phyloP scores from a whole-genome alignment of 108 stramenopile species.

The Nitzschia sp. region DNA sequence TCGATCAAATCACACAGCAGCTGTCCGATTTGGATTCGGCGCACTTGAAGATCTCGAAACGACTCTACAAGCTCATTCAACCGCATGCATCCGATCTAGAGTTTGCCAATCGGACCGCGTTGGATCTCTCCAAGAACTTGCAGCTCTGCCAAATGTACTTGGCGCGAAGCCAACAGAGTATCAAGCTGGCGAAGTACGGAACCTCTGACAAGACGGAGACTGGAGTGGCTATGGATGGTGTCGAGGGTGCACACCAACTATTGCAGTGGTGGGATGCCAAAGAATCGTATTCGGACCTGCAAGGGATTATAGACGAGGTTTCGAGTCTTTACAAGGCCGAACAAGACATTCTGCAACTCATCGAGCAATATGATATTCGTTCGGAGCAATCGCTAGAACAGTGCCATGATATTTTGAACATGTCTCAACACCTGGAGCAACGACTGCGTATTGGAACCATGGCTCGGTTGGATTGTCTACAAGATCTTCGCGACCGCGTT shows the following conservation, averaged over 20 bases:
- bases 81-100: conserved; percentile 33
- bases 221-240: conserved; percentile 23
- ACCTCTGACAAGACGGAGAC: not conserved
- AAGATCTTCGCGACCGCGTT: conserved; percentile 21
- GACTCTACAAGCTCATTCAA: conserved; percentile 31
- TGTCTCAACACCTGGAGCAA: not conserved
- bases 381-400: conserved; percentile 6
- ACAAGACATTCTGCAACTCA: conserved; percentile 14
- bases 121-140: conserved; percentile 37
- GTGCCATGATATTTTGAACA: conserved; percentile 16
- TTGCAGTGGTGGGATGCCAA: conserved; percentile 28
- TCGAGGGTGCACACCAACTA: conserved; percentile 21
- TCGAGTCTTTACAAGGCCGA: conserved; percentile 21
- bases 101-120: conserved; percentile 29
- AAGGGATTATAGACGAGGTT: conserved; percentile 14
- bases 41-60: conserved; percentile 22
- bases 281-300: conserved; percentile 19
- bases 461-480: conserved; percentile 17
- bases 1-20: conserved; percentile 38
- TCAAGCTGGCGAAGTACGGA: conserved; percentile 23
- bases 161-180: conserved; percentile 11
- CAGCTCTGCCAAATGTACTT: conserved; percentile 43
- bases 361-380: conserved; percentile 24
- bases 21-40: conserved; percentile 37
- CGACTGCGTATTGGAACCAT: not conserved